phyloP scores from a whole-genome alignment of 1,139 yeast genomes.

The Saccharomyces hybrid region DNA sequence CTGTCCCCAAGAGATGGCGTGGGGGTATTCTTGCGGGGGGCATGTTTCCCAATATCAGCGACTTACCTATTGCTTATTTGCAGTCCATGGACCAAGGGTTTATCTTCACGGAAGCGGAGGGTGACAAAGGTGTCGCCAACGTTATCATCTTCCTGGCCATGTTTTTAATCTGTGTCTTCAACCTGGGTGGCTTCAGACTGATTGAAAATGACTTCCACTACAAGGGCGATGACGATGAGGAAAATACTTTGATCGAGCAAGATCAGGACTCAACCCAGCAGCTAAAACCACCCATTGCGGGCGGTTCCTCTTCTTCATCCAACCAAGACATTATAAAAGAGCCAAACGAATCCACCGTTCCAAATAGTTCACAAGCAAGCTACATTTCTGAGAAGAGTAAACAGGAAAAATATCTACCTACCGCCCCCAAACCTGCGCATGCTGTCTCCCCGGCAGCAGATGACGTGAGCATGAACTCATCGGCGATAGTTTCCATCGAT shows the following conservation, averaged over 20 bases:
- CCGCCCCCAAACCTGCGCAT: neutral
- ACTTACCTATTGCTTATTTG: constrained; percentile 84
- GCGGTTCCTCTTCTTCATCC: neutral
- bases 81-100: constrained; percentile 70
- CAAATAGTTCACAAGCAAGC: neutral
- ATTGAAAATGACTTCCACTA: constrained; percentile 58
- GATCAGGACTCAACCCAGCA: neutral
- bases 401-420: neutral
- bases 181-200: constrained; percentile 66
- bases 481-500: neutral
- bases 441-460: neutral
- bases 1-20: constrained; percentile 66
- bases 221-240: constrained; percentile 2
- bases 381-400: neutral
- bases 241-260: neutral
- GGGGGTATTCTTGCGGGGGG: constrained; percentile 81
- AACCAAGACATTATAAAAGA: constrained; percentile 3
- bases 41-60: constrained; percentile 70
- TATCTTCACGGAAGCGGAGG: constrained; percentile 50
- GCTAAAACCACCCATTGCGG: neutral
- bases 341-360: neutral
- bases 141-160: constrained; percentile 71
- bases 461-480: neutral
- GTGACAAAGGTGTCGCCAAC: constrained; percentile 77
- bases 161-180: constrained; percentile 65